Conservation (phyloP, 2,329 filamentous ascomycete genomes). For the Harringtonia aguacate region DNA sequence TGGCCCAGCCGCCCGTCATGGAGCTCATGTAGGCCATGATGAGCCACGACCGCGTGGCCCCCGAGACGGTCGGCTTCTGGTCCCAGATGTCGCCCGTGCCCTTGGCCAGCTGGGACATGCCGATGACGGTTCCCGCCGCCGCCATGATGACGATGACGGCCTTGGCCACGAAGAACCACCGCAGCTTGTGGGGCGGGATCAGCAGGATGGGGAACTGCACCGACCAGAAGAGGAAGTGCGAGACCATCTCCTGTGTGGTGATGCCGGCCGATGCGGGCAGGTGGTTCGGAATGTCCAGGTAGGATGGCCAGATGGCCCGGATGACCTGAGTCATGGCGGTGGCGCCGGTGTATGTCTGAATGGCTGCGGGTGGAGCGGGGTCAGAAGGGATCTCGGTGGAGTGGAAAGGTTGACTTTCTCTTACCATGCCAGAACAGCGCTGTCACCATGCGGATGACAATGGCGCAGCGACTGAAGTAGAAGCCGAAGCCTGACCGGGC, state of each 20-base stretch:
- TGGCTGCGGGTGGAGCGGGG: constrained; percentile 5
- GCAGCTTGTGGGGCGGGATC: no score
- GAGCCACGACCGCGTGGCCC: no score
- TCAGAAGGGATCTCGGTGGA: not conserved
- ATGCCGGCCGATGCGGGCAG: constrained; percentile 31
- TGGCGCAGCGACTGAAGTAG: constrained; percentile 18
- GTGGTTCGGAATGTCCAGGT: constrained; percentile 27
- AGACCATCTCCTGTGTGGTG: constrained; percentile 37
- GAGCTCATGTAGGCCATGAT: no score
- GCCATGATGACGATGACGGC: no score
- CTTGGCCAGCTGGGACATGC: no score
- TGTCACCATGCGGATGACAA: constrained; percentile 20
- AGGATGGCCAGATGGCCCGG: constrained; percentile 28
- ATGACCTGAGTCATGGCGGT: constrained; percentile 22
- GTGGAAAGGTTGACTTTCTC: not conserved
- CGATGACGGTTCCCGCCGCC: no score
- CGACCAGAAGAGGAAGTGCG: constrained; percentile 42
- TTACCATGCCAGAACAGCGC: constrained; percentile 23
- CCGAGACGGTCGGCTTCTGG: no score
- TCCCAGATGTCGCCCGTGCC: no score
- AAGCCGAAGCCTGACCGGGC: constrained; percentile 25
- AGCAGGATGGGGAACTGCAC: no score
- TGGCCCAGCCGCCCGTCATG: no score
- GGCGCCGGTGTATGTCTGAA: constrained; percentile 21
- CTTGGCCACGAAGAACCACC: no score